Evolutionary conservation across 1,284 basidiomycete genomes (phyloP), one percentile per base, ranked within the genome.

Genomic region (Boletus smithii): DNA sequence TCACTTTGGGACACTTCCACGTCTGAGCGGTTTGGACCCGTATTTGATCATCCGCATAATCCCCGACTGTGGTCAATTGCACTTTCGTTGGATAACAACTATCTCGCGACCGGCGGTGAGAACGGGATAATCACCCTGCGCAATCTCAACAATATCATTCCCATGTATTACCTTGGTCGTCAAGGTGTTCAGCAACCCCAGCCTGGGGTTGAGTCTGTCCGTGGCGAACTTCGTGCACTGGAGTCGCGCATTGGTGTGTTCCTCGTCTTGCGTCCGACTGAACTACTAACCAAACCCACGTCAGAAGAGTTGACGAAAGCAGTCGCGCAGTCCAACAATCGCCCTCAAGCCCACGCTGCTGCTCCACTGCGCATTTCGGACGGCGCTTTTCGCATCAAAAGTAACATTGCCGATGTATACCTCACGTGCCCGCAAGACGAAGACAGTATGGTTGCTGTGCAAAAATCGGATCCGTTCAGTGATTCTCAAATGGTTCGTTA

Each of bases 71-170:
- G 37, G 44, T 46, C 44, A 5, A 39, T 46, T 16, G 37, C 37
- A 10, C 44, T 46, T 20, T 46, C 44, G n/a, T 27, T 24, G 23
- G 44, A 46, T 14, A 46, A 46, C 18, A 46, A 40, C 31, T 46
- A 40, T 14, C 16, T 46, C 13, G 44, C 32, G 13, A 46, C 44
- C 6, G 37, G 37, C 4, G 44, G 44, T 3, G 44, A 46, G 20
- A 40, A 46, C 24, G 44, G 44, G 8, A 23, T 46, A 4, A 33
- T 46, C 24, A 46, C 44, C 9, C 30, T 46, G 27, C 36, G 44
- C 8, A 40, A 33, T 17, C 44, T 46, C 37, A 46, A 46, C 3
- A 40, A 40, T 17, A 46, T 46, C 14, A n/a, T 46, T 27, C 44
- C 44, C 37, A 46, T 34, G 31, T 29, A 39, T 16, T 46, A 46